phyloP scores from a whole-genome alignment of 139 green algal genomes.

The Volvox reticuliferus region DNA sequence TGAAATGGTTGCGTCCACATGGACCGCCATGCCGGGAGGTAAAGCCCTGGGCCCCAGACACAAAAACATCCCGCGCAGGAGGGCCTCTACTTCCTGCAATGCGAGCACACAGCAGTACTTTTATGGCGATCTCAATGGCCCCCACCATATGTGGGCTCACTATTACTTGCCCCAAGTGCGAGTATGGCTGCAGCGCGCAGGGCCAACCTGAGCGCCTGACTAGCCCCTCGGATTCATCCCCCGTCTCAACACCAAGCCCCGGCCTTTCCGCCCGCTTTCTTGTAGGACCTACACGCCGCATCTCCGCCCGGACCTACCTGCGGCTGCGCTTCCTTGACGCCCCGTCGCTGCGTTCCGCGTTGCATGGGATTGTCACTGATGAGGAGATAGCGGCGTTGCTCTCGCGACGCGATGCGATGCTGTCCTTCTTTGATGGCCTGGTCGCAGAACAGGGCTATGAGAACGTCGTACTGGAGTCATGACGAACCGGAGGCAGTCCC shows the following conservation, averaged over 20 bases:
- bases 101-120: too few relatives aligned
- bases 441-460: slow-evolving; percentile 76
- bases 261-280: not conserved
- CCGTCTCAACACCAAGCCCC: not conserved
- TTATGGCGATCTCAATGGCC: not conserved
- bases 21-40: too few relatives aligned
- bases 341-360: slow-evolving; percentile 54
- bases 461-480: slow-evolving; percentile 66
- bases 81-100: too few relatives aligned
- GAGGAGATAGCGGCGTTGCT: slow-evolving; percentile 75
- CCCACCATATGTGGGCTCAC: not conserved
- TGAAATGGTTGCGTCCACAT: too few relatives aligned
- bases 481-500: not conserved
- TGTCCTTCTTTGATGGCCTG: slow-evolving; percentile 83
- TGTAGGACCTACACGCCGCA: slow-evolving; percentile 58
- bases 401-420: slow-evolving; percentile 63
- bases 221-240: too few relatives aligned
- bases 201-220: too few relatives aligned
- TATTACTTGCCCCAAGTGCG: not conserved
- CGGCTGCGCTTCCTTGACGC: slow-evolving; percentile 79
- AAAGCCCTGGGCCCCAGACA: too few relatives aligned
- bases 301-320: slow-evolving; percentile 83
- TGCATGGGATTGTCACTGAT: slow-evolving; percentile 58
- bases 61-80: too few relatives aligned
- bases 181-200: not conserved